phyloP scores from a whole-genome alignment of 257 asterid species.

The Ehretia macrophylla region DNA sequence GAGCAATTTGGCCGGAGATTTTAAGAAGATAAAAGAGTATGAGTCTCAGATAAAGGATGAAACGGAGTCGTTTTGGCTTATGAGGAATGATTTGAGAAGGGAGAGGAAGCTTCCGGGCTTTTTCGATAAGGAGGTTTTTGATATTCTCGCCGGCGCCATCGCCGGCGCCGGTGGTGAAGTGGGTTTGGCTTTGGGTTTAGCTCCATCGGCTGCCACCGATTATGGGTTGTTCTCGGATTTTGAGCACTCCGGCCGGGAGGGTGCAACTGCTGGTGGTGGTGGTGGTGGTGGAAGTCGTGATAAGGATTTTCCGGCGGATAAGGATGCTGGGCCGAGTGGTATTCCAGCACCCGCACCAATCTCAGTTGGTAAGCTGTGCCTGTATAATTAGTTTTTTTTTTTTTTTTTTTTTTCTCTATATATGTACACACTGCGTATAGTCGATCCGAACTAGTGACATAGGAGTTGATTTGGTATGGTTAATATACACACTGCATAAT shows the following conservation, averaged over 20 bases:
- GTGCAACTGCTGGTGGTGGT: conserved; percentile 18
- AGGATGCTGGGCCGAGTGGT: conserved; percentile 29
- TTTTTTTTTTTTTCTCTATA: neutral
- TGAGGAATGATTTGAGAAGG: conserved; percentile 93
- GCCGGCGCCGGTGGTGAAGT: conserved; percentile 47
- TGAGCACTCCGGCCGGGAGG: conserved; percentile 63
- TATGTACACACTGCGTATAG: too few relatives aligned
- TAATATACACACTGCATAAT: too few relatives aligned
- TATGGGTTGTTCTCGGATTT: conserved; percentile 83
- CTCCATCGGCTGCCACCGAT: conserved; percentile 45
- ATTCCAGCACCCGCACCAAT: conserved; percentile 57
- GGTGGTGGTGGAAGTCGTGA: conserved; percentile 29
- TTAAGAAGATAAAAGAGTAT: conserved; percentile 92
- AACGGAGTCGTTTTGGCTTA: conserved; percentile 85
- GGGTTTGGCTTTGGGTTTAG: conserved; percentile 47
- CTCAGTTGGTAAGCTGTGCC: conserved; percentile 37
- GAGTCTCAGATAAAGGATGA: conserved; percentile 57
- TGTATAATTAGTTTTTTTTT: neutral
- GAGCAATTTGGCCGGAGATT: conserved; percentile 93
- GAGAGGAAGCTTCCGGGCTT: conserved; percentile 86
- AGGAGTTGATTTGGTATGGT: too few relatives aligned
- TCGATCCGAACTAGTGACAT: too few relatives aligned
- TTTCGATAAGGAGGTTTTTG: conserved; percentile 86
- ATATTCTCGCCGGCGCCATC: conserved; percentile 71
- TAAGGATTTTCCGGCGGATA: conserved; percentile 14